Evolutionary conservation across 2,329 filamentous ascomycete genomes (phyloP).

Genomic region (Zasmidium citrigriseum): DNA sequence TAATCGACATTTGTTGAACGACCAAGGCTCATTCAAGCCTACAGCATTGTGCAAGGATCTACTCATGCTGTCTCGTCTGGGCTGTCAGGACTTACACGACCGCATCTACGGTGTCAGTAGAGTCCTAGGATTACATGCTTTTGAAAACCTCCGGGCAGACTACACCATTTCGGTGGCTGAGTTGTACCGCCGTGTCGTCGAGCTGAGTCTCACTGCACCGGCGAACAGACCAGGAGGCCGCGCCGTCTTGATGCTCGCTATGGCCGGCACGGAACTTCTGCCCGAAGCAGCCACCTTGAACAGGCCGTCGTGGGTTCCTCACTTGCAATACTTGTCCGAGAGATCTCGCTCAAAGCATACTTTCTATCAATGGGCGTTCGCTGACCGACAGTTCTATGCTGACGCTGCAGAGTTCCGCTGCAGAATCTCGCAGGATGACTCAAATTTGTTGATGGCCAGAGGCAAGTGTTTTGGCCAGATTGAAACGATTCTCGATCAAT

Average conservation of each 20-base stretch:
- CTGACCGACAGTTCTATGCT: conserved; percentile 1
- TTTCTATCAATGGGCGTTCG: conserved; percentile 9
- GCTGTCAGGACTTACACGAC: conserved; percentile 6
- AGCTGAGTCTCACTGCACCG: conserved; percentile 5
- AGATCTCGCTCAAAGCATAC: conserved; percentile 11
- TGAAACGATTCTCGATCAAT: background rate
- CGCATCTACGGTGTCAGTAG: conserved; percentile 11
- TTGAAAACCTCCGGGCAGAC: conserved; percentile 1
- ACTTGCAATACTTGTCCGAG: conserved; percentile 8
- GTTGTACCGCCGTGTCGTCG: conserved; percentile 7
- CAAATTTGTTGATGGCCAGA: background rate
- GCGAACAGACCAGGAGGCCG: conserved; percentile 8
- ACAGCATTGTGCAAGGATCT: conserved; percentile 11
- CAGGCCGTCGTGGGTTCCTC: conserved; percentile 10
- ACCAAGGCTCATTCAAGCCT: conserved; percentile 6
- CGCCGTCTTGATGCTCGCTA: conserved; percentile 5
- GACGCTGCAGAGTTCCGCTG: conserved; percentile 1
- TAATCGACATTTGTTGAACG: background rate
- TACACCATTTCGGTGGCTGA: conserved; percentile 8
- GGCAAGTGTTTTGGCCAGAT: conserved; percentile 1
- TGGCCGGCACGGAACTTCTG: conserved; percentile 4
- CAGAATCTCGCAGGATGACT: background rate
- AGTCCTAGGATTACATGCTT: conserved; percentile 5
- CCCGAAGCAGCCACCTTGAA: background rate
- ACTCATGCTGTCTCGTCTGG: conserved; percentile 7